Evolutionary conservation across 2,329 filamentous ascomycete genomes (phyloP), one percentile per base, ranked within the genome.

Genomic region (Fusarium duplospermum): DNA sequence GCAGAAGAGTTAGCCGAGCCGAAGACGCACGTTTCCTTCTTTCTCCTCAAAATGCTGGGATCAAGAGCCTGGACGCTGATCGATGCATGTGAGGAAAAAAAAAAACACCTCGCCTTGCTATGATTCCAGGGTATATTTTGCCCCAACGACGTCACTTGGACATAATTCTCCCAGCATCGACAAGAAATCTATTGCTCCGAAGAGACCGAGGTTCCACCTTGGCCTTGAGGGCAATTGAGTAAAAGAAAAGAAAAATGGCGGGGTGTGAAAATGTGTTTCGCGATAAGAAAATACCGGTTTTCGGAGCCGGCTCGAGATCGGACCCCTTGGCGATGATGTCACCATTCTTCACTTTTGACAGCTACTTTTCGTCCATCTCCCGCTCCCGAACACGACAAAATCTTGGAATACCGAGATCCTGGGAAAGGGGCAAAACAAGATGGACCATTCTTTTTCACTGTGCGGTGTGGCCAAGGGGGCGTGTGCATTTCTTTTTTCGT

Each of bases 321-420:
- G 45, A 58, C 61, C 62, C 66, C 40, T 50, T 67, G 61, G 35
- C 71, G 29, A 74, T 74, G 72, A 74, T 75, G 69, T 74, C 72
- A 74, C 42, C 38, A 40, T 35, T 45, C 27, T n/a, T 20, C 33
- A 36, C 24, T 40, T 38, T 18, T 52, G 47, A 58, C 54, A 56
- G 31, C n/a, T 20, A 2, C n/a, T 9, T 31, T 11, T 18, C 36
- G 62, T 22, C 31, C 40, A 65, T 60, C 62, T 59, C 62, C 62
- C 62, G 31, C 36, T 18, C 59, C 59, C 58, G 67, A 64, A 20
- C 40, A 42, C 40, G 40, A 69, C 27, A 14, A 69, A 68, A 74
- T 72, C 69, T 64, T n/a, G 27, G 47, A 64, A 64, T 58, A 66
- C 64, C 72, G 69, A 70, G 72, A 74, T 75, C 60, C 74, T 54